These are phyloP conservation scores for Pezicula carpinea DNA, from an alignment of 2,329 filamentous ascomycete species.

Conservation along the genomic window DNA sequence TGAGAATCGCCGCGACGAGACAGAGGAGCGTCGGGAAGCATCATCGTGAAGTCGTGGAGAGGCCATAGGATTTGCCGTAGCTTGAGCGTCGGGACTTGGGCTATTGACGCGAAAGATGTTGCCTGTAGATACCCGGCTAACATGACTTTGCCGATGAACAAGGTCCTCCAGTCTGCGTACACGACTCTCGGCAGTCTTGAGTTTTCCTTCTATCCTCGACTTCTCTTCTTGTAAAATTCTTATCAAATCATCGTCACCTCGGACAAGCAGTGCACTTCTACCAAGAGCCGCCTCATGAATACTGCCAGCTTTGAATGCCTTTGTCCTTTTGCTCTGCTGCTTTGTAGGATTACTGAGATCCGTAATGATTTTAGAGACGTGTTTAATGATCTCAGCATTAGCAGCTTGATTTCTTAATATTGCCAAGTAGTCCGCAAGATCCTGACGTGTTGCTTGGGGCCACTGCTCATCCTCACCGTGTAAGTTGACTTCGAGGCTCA, in stretches of 20 bases:
- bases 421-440: conserved; percentile 71
- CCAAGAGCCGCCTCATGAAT: conserved; percentile 86
- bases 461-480: conserved; percentile 75
- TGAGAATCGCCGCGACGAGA: conserved; percentile 57
- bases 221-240: conserved; percentile 81
- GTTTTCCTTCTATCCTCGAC: conserved; percentile 63
- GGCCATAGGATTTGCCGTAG: conserved; percentile 34
- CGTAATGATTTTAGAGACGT: conserved; percentile 70
- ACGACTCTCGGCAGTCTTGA: conserved; percentile 82
- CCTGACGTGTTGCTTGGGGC: conserved; percentile 71
- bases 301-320: conserved; percentile 95
- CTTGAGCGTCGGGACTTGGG: conserved; percentile 43
- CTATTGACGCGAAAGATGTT: conserved; percentile 49
- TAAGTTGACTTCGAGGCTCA: conserved; percentile 81
- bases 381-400: conserved; percentile 61
- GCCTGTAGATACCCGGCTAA: conserved; percentile 47
- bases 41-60: conserved; percentile 32
- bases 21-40: conserved; percentile 52
- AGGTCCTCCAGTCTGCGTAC: conserved; percentile 89
- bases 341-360: conserved; percentile 79
- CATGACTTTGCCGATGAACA: conserved; percentile 73
- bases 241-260: conserved; percentile 81
- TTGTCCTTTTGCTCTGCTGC: conserved; percentile 80
- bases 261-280: conserved; percentile 78
- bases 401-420: conserved; percentile 60